These are phyloP conservation scores for Aphanomyces cochlioides DNA, from an alignment of 352 stramenopile species.

Conservation along the genomic window DNA sequence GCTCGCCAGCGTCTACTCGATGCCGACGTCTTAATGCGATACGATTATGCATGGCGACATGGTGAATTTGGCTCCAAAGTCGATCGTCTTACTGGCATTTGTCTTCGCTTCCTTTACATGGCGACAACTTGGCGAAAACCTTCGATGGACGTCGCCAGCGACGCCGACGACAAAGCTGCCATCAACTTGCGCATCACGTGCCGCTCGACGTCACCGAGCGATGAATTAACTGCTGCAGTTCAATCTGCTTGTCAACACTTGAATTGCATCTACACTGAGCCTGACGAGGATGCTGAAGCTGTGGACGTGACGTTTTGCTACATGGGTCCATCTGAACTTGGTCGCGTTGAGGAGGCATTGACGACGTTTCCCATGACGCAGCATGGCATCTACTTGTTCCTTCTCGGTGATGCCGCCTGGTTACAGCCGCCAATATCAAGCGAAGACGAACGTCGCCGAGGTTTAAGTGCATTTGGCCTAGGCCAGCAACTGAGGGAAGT, in stretches of 20 bases:
- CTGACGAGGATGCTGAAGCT: neutral
- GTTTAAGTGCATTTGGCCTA: slow-evolving; percentile 75
- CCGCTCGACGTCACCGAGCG: slow-evolving; percentile 5
- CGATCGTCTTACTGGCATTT: slow-evolving; percentile 52
- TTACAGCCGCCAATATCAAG: slow-evolving; percentile 44
- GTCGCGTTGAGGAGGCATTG: slow-evolving; percentile 29
- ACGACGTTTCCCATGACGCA: neutral
- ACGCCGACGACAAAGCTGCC: neutral
- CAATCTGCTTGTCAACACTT: slow-evolving; percentile 13
- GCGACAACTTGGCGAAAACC: slow-evolving; percentile 13
- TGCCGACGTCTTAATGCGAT: slow-evolving; percentile 62
- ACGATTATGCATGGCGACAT: slow-evolving; percentile 80
- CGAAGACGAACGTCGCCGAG: slow-evolving; percentile 53
- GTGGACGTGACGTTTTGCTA: slow-evolving; percentile 18
- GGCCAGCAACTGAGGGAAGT: slow-evolving; percentile 60
- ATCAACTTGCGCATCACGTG: slow-evolving; percentile 4
- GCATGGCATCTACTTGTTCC: slow-evolving; percentile 39
- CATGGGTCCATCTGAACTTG: slow-evolving; percentile 42
- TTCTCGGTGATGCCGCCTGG: slow-evolving; percentile 69
- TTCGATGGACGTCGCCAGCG: neutral
- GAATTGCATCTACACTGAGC: neutral
- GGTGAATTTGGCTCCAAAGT: slow-evolving; percentile 51
- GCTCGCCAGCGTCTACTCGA: slow-evolving; percentile 25
- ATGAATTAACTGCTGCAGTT: neutral
- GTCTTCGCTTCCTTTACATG: slow-evolving; percentile 65